Evolutionary conservation across 805 yeast genomes (phyloP).

Genomic region (Barnettozyma siamensis): DNA sequence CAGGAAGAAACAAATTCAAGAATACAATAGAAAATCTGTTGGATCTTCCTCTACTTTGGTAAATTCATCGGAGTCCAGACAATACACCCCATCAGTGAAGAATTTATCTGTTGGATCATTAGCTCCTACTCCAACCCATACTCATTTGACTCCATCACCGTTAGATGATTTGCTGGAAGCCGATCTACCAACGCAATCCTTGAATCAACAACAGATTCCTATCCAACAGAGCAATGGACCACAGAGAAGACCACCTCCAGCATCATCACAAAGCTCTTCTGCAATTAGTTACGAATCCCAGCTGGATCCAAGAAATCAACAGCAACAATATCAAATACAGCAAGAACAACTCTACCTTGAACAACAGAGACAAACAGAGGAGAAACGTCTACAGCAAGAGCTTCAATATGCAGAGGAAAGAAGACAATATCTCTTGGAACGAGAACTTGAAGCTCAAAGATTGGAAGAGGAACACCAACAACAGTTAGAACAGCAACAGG

Average conservation of each 20-base stretch:
- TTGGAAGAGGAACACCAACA: constrained; percentile 7
- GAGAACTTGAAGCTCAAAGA: constrained; percentile 7
- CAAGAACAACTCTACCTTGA: constrained; percentile 10
- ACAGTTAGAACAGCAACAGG: constrained; percentile 10
- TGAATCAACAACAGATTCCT: constrained; percentile 13
- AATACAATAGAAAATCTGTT: constrained; percentile 11
- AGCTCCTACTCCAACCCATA: neutral
- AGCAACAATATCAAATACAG: constrained; percentile 3
- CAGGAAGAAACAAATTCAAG: constrained; percentile 21
- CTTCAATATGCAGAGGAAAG: constrained; percentile 14
- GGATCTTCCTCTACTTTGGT: constrained; percentile 12
- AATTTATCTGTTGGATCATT: neutral
- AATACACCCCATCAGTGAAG: constrained; percentile 2
- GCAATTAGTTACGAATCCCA: constrained; percentile 3
- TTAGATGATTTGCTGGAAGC: neutral
- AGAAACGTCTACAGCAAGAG: constrained; percentile 12
- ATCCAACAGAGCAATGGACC: constrained; percentile 13
- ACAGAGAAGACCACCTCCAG: constrained; percentile 24
- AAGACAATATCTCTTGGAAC: constrained; percentile 8
- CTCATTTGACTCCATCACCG: neutral
- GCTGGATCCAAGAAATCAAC: constrained; percentile 6
- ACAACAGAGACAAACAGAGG: constrained; percentile 16
- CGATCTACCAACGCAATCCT: constrained; percentile 15
- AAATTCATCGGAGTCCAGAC: constrained; percentile 1
- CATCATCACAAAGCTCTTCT: constrained; percentile 9